phyloP scores from a whole-genome alignment of 202 grass and related monocot genomes.

The Thinopyrum obtusiflorum region DNA sequence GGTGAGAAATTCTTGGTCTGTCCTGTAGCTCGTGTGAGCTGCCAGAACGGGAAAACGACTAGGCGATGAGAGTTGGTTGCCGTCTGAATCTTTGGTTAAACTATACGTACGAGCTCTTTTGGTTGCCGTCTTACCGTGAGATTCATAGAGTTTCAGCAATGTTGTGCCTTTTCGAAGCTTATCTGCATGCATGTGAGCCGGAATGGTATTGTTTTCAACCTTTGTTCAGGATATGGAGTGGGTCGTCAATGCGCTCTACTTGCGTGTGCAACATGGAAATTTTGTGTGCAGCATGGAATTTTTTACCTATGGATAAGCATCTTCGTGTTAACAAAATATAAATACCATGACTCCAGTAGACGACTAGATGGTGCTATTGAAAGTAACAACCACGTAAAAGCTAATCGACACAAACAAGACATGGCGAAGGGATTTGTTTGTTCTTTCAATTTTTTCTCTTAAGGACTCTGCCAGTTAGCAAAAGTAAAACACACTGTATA shows the following conservation, averaged over 20 bases:
- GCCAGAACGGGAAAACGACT: conserved; percentile 28
- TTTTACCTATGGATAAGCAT: background rate
- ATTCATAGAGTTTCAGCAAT: conserved; percentile 10
- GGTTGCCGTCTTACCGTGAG: background rate
- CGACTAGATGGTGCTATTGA: too few relatives aligned
- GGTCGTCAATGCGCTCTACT: background rate
- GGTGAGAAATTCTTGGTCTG: too few relatives aligned
- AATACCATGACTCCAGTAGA: too few relatives aligned
- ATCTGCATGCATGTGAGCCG: conserved; percentile 37
- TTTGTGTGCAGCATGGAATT: background rate
- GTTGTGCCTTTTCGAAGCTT: background rate
- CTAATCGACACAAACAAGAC: too few relatives aligned
- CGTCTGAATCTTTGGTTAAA: background rate
- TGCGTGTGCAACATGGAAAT: conserved; percentile 12
- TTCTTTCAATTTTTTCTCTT: too few relatives aligned
- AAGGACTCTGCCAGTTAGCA: too few relatives aligned
- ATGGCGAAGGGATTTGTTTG: too few relatives aligned
- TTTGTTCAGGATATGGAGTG: background rate
- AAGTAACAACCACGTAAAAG: too few relatives aligned
- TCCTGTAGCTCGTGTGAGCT: background rate
- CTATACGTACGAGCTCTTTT: too few relatives aligned
- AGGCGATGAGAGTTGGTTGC: background rate
- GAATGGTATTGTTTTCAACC: background rate
- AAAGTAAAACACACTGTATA: too few relatives aligned
- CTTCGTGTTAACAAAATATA: background rate